These are phyloP conservation scores for Oidiodendron maius DNA, from an alignment of 495 filamentous ascomycete genomes.

Conservation along the genomic window DNA sequence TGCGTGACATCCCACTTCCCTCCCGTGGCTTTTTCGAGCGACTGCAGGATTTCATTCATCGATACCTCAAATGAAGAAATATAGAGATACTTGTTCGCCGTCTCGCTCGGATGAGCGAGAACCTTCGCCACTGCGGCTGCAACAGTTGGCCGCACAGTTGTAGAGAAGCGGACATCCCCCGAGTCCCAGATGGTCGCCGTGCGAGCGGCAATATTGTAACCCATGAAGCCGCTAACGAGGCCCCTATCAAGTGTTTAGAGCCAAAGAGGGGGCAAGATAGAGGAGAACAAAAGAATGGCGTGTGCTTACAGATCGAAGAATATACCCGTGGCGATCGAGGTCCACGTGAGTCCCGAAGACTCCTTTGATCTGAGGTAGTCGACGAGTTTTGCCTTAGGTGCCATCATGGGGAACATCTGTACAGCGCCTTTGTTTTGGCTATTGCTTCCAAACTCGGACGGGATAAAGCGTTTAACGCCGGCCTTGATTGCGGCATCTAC, in stretches of 20 bases:
- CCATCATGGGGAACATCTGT: constrained; percentile 21
- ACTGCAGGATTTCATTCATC: constrained; percentile 41
- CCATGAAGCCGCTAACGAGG: background rate
- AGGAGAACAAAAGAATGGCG: no score
- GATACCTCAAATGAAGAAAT: constrained; percentile 34
- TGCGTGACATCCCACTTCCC: constrained; percentile 1
- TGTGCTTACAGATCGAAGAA: no score
- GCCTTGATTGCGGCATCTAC: constrained; percentile 43
- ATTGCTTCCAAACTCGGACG: constrained; percentile 36
- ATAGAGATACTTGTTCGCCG: constrained; percentile 36
- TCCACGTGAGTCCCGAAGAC: constrained; percentile 39
- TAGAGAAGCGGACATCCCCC: constrained; percentile 25
- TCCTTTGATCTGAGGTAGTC: constrained; percentile 19
- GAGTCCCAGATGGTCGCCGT: constrained; percentile 28
- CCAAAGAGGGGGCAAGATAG: no score
- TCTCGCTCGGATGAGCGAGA: constrained; percentile 29
- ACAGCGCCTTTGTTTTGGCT: background rate
- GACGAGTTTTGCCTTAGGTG: constrained; percentile 29
- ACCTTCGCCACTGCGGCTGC: constrained; percentile 34
- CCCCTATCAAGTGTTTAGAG: no score
- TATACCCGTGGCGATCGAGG: constrained; percentile 37
- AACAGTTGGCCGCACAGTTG: constrained; percentile 34
- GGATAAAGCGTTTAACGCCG: no score
- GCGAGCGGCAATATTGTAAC: background rate
- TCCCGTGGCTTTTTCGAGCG: background rate